Conservation (phyloP, 306 rosid genomes). For the Cucurbita moschata region DNA sequence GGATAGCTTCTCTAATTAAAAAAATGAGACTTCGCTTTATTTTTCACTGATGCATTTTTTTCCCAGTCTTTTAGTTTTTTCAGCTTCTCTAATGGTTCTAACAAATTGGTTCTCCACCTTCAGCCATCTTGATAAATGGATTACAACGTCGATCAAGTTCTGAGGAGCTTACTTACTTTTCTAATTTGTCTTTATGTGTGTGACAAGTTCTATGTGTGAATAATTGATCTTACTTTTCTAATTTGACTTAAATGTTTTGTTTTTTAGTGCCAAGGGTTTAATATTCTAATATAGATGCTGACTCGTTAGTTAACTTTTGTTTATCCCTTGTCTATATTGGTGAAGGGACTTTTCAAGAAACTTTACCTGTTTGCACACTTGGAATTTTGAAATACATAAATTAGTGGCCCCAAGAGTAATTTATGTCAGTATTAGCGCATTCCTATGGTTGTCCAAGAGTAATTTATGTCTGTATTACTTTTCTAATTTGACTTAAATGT, state of each 20-base stretch:
- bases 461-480: too few relatives aligned
- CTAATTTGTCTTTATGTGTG: neutral
- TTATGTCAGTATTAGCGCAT: neutral
- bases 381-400: neutral
- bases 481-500: neutral
- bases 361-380: neutral
- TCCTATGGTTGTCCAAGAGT: neutral
- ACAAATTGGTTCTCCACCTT: neutral
- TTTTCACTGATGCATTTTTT: neutral
- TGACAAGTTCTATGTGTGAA: neutral
- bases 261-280: neutral
- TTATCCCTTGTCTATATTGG: neutral
- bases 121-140: conserved; percentile 1
- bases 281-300: conserved; percentile 1
- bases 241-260: neutral
- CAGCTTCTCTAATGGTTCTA: neutral
- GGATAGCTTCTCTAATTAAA: conserved; percentile 31
- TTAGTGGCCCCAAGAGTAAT: neutral
- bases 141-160: neutral
- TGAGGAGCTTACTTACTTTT: neutral
- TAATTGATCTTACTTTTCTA: too few relatives aligned
- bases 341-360: neutral
- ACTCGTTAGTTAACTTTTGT: neutral
- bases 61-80: neutral
- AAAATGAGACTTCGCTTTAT: neutral